Evolutionary conservation across 805 yeast species (phyloP), one percentile per base, ranked within the genome.

Genomic region (Cyberlindnera xishuangbannaensis): DNA sequence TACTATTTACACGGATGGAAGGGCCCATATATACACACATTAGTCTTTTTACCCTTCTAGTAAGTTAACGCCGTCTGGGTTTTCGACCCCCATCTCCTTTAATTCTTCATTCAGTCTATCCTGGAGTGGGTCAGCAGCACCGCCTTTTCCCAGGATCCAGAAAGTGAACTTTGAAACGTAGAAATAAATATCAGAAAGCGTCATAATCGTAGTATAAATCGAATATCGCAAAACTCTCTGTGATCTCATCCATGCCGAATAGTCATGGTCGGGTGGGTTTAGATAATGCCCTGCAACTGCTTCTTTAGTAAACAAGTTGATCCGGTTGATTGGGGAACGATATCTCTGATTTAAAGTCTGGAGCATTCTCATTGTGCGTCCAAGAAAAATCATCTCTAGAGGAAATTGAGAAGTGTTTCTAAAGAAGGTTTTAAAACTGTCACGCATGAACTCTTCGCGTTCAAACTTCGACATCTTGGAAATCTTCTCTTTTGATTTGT

Each of bases 251-350:
- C 34, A 35, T 6, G 27, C 9, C 1, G 33, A 21, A 5, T 19
- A 17, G 16, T 14, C 11, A 2, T 16, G n/a, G 15, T 25, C 31
- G 5, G 49, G 44, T 8, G 43, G 33, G 22, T 41, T 45, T 13
- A 52, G 22, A 21, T 50, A 52, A 22, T 18, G 50, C 3, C 55
- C 55, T n/a, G 36, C 44, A 11, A 52, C 48, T 1, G 85, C 84
- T 45, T 73, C 76, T 12, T 62, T 56, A 0, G 83, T 83, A 34
- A 83, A 61, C 18, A 78, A 50, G 37, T 76, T 77, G 44, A 83
- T 58, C 37, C 92, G 64, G 52, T 83, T 83, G n/a, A 81, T 79
- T 0, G 88, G 90, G 12, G 85, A 72, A 4, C 80, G 84, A 51
- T 71, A 73, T 22, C 60, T 61, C 43, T 73, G 75, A 52, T 83